phyloP scores from a whole-genome alignment of 2,329 filamentous ascomycete species.

The Trichoderma koningiopsis region DNA sequence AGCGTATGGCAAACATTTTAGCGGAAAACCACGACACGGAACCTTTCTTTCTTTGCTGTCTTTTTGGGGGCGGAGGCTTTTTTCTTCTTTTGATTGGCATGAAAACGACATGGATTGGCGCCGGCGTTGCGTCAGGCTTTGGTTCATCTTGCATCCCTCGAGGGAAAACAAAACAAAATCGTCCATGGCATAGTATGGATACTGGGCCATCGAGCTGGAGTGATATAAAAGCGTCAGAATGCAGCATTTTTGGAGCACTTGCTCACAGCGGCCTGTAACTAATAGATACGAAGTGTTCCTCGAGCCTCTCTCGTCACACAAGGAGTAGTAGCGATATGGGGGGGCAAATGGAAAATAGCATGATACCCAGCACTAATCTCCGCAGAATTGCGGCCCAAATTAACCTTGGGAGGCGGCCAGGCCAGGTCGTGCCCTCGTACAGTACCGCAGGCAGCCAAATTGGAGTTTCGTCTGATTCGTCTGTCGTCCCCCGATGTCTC shows the following conservation, averaged over 20 bases:
- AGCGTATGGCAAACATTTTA: conserved; percentile 30
- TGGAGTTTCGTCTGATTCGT: not conserved
- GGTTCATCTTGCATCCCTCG: conserved; percentile 6
- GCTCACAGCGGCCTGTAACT: conserved; percentile 18
- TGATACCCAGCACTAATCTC: conserved; percentile 14
- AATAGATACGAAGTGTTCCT: conserved; percentile 8
- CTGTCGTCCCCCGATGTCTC: conserved; percentile 7
- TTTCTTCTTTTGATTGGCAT: conserved; percentile 2
- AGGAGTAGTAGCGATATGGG: not conserved
- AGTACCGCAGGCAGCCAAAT: not conserved
- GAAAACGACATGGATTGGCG: conserved; percentile 20
- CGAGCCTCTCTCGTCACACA: not conserved
- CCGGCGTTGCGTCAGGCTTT: conserved; percentile 25
- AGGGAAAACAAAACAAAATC: conserved; percentile 8
- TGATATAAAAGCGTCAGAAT: conserved; percentile 1
- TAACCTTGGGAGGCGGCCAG: not conserved
- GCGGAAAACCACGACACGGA: not conserved
- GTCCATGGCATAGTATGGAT: not conserved
- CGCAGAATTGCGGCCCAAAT: not conserved
- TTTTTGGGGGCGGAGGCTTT: not conserved
- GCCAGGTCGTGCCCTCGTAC: not conserved
- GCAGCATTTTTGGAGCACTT: conserved; percentile 15
- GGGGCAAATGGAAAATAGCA: not conserved
- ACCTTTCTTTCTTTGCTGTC: not conserved
- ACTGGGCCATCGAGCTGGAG: conserved; percentile 10